Evolutionary conservation across 805 yeast species (phyloP).

Genomic region (Brettanomyces nanus): DNA sequence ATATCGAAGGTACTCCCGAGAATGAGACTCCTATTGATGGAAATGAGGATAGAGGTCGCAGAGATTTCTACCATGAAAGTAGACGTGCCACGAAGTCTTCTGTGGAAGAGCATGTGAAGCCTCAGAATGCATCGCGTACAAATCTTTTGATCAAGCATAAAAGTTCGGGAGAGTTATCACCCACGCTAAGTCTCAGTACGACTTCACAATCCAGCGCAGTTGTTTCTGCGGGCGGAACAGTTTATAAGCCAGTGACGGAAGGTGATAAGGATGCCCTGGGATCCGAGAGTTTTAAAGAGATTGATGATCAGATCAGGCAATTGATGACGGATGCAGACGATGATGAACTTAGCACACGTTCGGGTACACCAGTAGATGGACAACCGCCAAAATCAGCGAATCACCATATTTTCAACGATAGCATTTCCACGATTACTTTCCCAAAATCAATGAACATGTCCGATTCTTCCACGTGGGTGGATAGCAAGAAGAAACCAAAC

Average conservation of each 20-base stretch:
- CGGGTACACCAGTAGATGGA: slow-evolving; percentile 6
- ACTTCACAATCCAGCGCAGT: not conserved
- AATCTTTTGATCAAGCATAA: too few relatives aligned
- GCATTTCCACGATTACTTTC: not conserved
- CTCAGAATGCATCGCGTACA: not conserved
- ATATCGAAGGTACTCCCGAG: not conserved
- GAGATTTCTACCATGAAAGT: not conserved
- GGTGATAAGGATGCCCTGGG: not conserved
- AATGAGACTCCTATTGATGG: too few relatives aligned
- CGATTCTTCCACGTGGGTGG: not conserved
- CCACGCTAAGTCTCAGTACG: not conserved
- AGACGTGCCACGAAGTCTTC: not conserved
- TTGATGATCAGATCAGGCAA: slow-evolving; percentile 3
- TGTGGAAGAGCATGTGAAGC: not conserved
- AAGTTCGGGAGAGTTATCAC: not conserved
- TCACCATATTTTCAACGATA: not conserved
- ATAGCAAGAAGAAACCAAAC: too few relatives aligned
- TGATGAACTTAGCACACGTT: not conserved
- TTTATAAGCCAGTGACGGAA: not conserved
- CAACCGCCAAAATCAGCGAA: too few relatives aligned
- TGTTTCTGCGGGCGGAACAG: not conserved
- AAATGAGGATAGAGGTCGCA: not conserved
- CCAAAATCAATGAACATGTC: not conserved
- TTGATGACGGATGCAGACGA: not conserved
- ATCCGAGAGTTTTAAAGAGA: not conserved